Conservation (phyloP, 495 filamentous ascomycete genomes). For the Polyplosphaeria fusca region DNA sequence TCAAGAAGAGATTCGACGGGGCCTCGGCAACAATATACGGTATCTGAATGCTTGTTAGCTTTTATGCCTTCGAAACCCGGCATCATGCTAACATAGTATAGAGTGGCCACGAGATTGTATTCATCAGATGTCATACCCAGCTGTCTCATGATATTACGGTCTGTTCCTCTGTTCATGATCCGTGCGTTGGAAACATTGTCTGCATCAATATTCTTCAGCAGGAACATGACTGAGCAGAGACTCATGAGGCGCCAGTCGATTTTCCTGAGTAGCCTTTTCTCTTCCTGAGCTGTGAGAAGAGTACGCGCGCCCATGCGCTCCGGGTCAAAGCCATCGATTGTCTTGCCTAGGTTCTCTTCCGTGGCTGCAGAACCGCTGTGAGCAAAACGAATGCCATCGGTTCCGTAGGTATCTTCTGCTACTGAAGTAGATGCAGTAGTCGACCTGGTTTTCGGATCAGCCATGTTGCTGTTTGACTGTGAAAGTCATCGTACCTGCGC, state of each 20-base stretch:
- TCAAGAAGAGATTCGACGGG: constrained; percentile 23
- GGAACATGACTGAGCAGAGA: constrained; percentile 40
- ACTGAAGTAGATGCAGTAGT: no score
- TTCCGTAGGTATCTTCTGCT: no score
- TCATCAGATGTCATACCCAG: constrained; percentile 38
- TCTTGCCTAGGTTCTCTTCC: no score
- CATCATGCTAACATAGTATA: no score
- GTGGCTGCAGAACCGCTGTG: no score
- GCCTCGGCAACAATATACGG: constrained; percentile 42
- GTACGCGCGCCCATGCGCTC: no score
- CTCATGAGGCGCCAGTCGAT: constrained; percentile 38
- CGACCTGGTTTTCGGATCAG: no score
- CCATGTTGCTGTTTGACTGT: no score
- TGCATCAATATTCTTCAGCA: constrained; percentile 39
- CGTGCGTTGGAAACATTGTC: not conserved
- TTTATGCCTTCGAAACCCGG: constrained; percentile 40
- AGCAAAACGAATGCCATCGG: no score
- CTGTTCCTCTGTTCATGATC: constrained; percentile 36
- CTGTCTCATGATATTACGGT: constrained; percentile 43
- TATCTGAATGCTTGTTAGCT: no score
- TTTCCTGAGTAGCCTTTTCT: constrained; percentile 37
- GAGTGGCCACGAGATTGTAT: constrained; percentile 38
- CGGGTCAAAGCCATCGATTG: no score
- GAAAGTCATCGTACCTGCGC: no score
- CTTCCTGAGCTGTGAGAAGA: constrained; percentile 32